These are phyloP conservation scores for Bertia moriformis DNA, from an alignment of 2,329 filamentous ascomycete genomes.

Conservation along the genomic window DNA sequence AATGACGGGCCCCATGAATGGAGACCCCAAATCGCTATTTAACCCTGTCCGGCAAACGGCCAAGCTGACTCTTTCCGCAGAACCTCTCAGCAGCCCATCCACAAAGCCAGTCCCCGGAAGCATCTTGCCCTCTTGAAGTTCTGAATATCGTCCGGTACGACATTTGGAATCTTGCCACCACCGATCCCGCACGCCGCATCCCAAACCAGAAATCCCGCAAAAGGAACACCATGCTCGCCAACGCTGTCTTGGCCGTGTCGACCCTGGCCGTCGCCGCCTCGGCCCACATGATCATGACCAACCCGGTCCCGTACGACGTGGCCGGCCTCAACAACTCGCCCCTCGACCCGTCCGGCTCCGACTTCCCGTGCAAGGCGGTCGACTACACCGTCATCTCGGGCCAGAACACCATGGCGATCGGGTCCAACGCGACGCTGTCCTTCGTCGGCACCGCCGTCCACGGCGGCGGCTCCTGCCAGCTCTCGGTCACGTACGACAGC, in stretches of 20 bases:
- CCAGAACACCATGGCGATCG: conserved; percentile 48
- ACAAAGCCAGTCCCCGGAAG: no score
- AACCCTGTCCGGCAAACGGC: no score
- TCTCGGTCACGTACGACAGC: conserved; percentile 70
- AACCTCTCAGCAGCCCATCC: no score
- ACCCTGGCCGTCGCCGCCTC: conserved; percentile 28
- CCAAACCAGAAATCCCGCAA: no score
- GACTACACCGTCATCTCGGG: conserved; percentile 27
- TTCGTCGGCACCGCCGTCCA: conserved; percentile 67
- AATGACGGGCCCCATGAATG: no score
- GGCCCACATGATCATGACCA: conserved; percentile 49
- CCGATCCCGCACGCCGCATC: no score
- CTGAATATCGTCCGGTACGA: no score
- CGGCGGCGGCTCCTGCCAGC: conserved; percentile 83
- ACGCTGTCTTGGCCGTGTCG: conserved; percentile 21
- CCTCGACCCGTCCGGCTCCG: conserved; percentile 36
- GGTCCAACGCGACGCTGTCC: conserved; percentile 39
- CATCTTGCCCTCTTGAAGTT: no score
- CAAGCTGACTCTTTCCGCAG: no score
- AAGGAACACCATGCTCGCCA: conserved; percentile 26
- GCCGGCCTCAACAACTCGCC: conserved; percentile 45
- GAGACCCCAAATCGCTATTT: no score
- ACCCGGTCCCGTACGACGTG: conserved; percentile 34
- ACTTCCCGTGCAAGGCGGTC: conserved; percentile 74
- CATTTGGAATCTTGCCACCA: no score